phyloP scores from a whole-genome alignment of 805 yeast species.

The Metschnikowia lunata region DNA sequence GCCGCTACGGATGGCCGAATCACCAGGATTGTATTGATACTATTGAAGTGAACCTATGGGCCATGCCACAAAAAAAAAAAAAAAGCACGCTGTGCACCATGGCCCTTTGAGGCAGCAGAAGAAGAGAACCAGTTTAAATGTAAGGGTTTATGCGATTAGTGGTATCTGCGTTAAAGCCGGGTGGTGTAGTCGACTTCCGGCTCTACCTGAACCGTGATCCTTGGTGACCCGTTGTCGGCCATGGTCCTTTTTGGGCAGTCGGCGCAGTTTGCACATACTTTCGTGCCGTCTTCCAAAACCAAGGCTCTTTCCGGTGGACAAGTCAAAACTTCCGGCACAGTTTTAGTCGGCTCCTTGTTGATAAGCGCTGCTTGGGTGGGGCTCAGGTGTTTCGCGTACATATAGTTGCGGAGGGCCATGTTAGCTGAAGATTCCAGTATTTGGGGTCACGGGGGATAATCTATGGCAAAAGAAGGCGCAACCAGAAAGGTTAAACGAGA shows the following conservation, averaged over 20 bases:
- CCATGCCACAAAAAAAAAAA: no score
- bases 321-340: neutral
- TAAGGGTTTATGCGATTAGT: no score
- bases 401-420: slow-evolving; percentile 41
- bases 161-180: neutral
- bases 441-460: no score
- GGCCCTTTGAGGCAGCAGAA: no score
- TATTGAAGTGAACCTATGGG: no score
- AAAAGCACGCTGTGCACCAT: no score
- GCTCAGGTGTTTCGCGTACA: slow-evolving; percentile 36
- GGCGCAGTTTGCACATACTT: slow-evolving; percentile 27
- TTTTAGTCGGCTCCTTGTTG: slow-evolving; percentile 11
- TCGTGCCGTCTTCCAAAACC: slow-evolving; percentile 21
- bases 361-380: slow-evolving; percentile 16
- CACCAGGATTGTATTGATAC: no score
- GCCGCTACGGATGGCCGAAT: no score
- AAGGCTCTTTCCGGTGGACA: slow-evolving; percentile 13
- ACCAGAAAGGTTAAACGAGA: no score
- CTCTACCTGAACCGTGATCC: slow-evolving; percentile 12
- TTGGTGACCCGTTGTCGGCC: slow-evolving; percentile 12
- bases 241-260: slow-evolving; percentile 23
- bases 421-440: no score
- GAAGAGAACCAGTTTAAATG: no score
- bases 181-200: slow-evolving; percentile 10
- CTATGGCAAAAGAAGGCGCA: no score